These are phyloP conservation scores for Phialophora expanda DNA, from an alignment of 2,329 filamentous ascomycete species.

Conservation along the genomic window DNA sequence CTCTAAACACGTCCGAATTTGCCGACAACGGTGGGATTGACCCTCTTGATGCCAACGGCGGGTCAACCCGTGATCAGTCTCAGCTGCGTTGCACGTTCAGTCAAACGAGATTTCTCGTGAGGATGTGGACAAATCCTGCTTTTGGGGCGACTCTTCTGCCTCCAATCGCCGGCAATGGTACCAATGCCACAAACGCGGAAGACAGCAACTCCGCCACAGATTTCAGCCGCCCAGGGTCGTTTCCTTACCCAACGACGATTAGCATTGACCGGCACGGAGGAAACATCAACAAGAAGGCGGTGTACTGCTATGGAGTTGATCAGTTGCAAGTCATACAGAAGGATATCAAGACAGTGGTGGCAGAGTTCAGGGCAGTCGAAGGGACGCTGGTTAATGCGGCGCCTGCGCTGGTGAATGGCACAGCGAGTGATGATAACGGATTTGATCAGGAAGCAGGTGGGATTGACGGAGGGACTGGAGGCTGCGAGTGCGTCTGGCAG, in stretches of 20 bases:
- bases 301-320: constrained; percentile 66
- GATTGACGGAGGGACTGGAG: constrained; percentile 65
- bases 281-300: constrained; percentile 57
- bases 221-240: constrained; percentile 60
- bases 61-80: constrained; percentile 54
- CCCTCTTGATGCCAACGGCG: constrained; percentile 56
- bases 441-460: constrained; percentile 49
- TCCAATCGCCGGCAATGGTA: constrained; percentile 21
- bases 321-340: constrained; percentile 53
- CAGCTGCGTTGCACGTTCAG: constrained; percentile 62
- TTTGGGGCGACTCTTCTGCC: constrained; percentile 42
- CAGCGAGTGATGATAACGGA: constrained; percentile 20
- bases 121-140: constrained; percentile 64
- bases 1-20: constrained; percentile 28
- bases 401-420: constrained; percentile 50
- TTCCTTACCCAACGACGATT: constrained; percentile 66
- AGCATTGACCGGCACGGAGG: constrained; percentile 67
- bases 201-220: constrained; percentile 49
- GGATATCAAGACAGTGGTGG: constrained; percentile 52
- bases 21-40: constrained; percentile 43
- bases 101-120: constrained; percentile 65
- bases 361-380: constrained; percentile 59
- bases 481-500: constrained; percentile 65
- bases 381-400: constrained; percentile 60
- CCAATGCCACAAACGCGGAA: constrained; percentile 30